phyloP scores from a whole-genome alignment of 2,329 filamentous ascomycete species.

The Stagonosporopsis chrysanthemi region DNA sequence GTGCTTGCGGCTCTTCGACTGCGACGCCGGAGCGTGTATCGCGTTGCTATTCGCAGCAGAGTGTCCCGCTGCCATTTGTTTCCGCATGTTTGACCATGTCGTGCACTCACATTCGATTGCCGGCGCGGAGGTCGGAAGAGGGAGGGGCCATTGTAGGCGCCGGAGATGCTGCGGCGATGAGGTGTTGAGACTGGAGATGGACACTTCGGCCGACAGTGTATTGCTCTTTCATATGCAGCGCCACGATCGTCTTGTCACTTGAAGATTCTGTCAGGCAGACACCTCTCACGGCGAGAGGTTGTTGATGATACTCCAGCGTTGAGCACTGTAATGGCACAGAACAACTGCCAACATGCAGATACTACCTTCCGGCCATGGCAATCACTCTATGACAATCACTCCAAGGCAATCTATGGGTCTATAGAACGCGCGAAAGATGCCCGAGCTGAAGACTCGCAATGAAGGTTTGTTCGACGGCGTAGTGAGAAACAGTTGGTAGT shows the following conservation, averaged over 20 bases:
- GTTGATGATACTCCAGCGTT: not conserved
- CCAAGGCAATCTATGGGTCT: not conserved
- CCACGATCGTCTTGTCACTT: not conserved
- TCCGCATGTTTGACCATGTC: constrained; percentile 26
- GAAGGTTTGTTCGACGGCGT: not conserved
- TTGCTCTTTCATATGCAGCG: not conserved
- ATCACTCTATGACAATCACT: not conserved
- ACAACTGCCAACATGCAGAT: constrained; percentile 1
- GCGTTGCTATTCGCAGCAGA: constrained; percentile 23
- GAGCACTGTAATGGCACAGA: not conserved
- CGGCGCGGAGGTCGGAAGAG: constrained; percentile 39
- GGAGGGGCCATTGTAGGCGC: constrained; percentile 35
- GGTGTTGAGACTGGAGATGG: constrained; percentile 10
- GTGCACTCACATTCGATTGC: constrained; percentile 18
- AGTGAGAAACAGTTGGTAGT: not conserved
- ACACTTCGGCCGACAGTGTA: not conserved
- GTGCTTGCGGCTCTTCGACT: constrained; percentile 34
- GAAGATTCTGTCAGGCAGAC: not conserved
- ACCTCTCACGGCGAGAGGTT: not conserved
- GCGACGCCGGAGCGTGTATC: constrained; percentile 24
- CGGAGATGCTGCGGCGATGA: constrained; percentile 22
- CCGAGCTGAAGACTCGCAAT: too few relatives aligned
- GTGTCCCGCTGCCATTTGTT: constrained; percentile 21
- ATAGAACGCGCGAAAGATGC: not conserved
- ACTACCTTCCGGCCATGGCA: not conserved